Conservation (phyloP, 2,329 filamentous ascomycete species). For the Trichoderma harzianum region DNA sequence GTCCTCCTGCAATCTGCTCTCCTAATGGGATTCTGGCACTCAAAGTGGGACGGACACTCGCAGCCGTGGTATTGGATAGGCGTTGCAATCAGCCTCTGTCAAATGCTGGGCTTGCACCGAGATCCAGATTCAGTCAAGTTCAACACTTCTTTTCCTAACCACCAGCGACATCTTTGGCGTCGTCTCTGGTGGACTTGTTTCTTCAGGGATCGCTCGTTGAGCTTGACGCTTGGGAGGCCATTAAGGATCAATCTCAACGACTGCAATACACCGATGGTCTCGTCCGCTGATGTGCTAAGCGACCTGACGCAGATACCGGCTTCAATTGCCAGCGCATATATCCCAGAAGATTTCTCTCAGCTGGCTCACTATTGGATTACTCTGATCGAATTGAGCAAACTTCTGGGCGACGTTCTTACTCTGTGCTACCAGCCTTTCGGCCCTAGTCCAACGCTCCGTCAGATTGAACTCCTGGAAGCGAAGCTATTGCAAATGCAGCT, state of each 20-base stretch:
- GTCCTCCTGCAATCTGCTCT: neutral
- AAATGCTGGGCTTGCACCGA: slow-evolving; percentile 3
- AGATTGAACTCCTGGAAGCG: neutral
- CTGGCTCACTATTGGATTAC: neutral
- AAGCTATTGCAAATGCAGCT: neutral
- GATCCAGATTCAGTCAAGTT: neutral
- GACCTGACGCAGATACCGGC: neutral
- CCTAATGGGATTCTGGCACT: slow-evolving; percentile 12
- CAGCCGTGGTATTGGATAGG: slow-evolving; percentile 12
- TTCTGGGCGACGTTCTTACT: neutral
- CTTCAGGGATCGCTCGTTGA: slow-evolving; percentile 1
- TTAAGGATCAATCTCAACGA: neutral
- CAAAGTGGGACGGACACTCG: neutral
- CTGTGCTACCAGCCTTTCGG: neutral
- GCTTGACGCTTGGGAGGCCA: neutral
- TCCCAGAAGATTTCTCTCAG: neutral
- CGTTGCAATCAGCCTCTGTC: slow-evolving; percentile 2
- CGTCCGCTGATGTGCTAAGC: neutral
- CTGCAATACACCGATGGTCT: slow-evolving; percentile 1
- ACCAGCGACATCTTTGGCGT: neutral
- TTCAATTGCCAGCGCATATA: neutral
- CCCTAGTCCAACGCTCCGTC: neutral
- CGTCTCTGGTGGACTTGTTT: slow-evolving; percentile 14
- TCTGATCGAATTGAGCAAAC: neutral
- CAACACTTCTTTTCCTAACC: neutral